Conservation (phyloP, 495 filamentous ascomycete genomes). For the Filosporella fistucella region DNA sequence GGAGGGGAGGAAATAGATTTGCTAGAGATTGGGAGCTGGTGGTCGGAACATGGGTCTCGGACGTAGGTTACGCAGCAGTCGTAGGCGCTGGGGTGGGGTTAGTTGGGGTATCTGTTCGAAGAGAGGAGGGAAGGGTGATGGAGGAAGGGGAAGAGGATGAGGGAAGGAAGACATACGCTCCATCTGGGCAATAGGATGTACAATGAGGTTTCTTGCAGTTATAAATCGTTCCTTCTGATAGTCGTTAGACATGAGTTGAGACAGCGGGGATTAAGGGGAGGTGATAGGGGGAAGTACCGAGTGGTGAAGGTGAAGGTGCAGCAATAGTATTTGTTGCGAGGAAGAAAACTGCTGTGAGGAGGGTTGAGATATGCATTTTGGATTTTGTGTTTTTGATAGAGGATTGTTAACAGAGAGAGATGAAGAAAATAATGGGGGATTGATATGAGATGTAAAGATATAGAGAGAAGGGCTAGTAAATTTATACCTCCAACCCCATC, state of each 20-base stretch:
- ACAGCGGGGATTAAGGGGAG: not conserved
- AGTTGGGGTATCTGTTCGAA: not conserved
- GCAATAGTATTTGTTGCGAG: not conserved
- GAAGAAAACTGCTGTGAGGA: not conserved
- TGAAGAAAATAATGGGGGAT: not conserved
- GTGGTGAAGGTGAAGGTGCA: too few relatives aligned
- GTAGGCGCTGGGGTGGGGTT: not conserved
- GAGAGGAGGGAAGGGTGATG: not conserved
- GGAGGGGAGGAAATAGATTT: not conserved
- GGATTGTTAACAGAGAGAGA: not conserved
- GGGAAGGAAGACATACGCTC: not conserved
- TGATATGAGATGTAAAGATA: not conserved
- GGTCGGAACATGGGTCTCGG: constrained; percentile 6
- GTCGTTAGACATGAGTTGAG: not conserved
- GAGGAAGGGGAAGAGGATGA: too few relatives aligned
- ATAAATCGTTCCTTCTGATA: not conserved
- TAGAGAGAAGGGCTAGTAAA: not conserved
- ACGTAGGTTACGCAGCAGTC: constrained; percentile 6
- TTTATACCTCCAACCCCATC: too few relatives aligned
- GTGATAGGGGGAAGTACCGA: not conserved
- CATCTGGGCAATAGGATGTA: constrained; percentile 1
- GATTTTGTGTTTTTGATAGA: not conserved
- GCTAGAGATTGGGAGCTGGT: not conserved
- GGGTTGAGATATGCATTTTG: not conserved
- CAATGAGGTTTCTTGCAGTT: constrained; percentile 7